Base-by-base conservation (phyloP, 2,329 filamentous ascomycete genomes). In the Aspergillus piperis region DNA sequence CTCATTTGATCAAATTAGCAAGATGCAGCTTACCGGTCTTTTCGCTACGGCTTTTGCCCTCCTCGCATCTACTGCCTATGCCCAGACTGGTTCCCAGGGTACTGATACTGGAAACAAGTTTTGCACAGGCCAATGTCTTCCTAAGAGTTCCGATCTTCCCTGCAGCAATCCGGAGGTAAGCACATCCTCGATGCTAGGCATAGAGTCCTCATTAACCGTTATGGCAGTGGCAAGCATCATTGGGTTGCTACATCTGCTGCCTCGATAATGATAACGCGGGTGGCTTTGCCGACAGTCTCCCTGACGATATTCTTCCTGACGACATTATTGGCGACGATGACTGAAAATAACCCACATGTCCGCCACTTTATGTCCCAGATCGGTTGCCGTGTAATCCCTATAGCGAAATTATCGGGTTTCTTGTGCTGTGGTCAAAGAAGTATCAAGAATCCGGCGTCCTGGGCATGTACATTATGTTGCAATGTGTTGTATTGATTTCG, bases 181-280 rank as follows among this genome's bases (percentile, higher is more conserved):
- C 19, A 7, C 15, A 13, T 52, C 13, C 7, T 30, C 21, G 38
- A 13, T 39, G 7, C 15, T 44, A 3, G 13, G 2, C 8, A 27
- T 32, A 8, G 3, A 11, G 6, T 13, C 25, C 21, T 30, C 42
- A 50, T 23, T 39, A 2, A 41, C 21, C 44, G 15, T 25, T 21
- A 21, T 21, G 17, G 8, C 6, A 59, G 57, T 59, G 21, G 13
- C 50, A 49, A 30, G 48, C 41, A 39, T 17, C 49, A 15, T 19
- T 42, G 25, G 38, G 25, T 3, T 59, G 57, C 50, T 59, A 36
- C 10, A 58, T 54, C 38, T 66, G 63, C 41, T 66, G 63, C 27
- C 59, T 61, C 25, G 51, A 56, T 27, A 51, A 62, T 39, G 58
- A 58, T 8, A 39, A 64, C 21, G 8, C 32, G 8, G 57, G 32